Evolutionary conservation across 1,284 basidiomycete genomes (phyloP).

Genomic region (Ceratobasidium sp.): DNA sequence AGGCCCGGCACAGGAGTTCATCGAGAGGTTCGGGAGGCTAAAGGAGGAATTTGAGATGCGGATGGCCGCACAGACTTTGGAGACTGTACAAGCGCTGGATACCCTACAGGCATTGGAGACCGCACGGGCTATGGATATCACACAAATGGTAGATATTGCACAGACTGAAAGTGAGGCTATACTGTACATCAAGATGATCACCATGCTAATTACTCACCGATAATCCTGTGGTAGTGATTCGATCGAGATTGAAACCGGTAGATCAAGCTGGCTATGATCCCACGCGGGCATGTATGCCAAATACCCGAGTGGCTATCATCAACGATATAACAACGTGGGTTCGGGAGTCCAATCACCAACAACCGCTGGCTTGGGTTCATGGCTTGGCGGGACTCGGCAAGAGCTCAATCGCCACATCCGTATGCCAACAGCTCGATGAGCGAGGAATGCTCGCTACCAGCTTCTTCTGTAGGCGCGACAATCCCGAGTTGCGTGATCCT

Average conservation of each 20-base stretch:
- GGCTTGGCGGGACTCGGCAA: conserved; percentile 51
- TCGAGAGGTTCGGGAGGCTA: neutral
- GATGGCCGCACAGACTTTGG: neutral
- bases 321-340: neutral
- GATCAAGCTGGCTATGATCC: neutral
- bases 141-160: too few relatives aligned
- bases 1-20: neutral
- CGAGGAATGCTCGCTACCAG: conserved; percentile 51
- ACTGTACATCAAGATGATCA: too few relatives aligned
- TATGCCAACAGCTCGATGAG: conserved; percentile 45
- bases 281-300: neutral
- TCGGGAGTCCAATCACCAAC: neutral
- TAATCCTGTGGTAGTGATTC: too few relatives aligned
- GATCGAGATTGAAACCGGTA: neutral
- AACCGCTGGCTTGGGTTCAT: conserved; percentile 48
- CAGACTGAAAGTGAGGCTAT: too few relatives aligned
- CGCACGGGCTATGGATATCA: too few relatives aligned
- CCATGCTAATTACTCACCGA: too few relatives aligned
- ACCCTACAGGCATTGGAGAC: too few relatives aligned
- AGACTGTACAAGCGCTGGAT: too few relatives aligned
- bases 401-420: conserved; percentile 50
- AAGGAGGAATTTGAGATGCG: neutral
- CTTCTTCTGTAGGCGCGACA: conserved; percentile 53
- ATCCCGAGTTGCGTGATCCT: conserved; percentile 9
- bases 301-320: neutral